Base-by-base conservation (phyloP, 225 moss, liverwort and hornwort genomes). In the Marchantia paleacea region DNA sequence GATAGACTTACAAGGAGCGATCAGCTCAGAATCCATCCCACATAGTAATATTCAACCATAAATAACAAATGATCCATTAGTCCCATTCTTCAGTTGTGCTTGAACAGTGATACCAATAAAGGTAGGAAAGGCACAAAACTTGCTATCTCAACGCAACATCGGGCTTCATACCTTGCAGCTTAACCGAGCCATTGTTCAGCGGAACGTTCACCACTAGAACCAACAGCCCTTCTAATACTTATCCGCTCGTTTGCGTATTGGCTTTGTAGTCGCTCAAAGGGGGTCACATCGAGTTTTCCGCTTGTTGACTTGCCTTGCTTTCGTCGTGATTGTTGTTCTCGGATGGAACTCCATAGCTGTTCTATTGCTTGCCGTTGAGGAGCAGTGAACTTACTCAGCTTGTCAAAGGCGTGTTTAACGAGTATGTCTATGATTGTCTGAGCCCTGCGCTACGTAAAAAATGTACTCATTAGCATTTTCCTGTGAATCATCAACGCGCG, bases 181-280 rank as follows among this genome's bases (percentile, higher is more conserved):
- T 82, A 97, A 22, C 97, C 97, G 49, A 99, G 93, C 97, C 97
- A 99, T 81, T 95, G 91, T 69, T 99, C 97, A 63, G 97, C 95
- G 84, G 97, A 92, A 31, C 95, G 92, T 72, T 92, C 97, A 66
- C 97, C 97, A 71, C 83, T 90, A 12, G 92, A 87, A 52, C 97
- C 97, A 75, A 99, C 97, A 71, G 93, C 95, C 49, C 89, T 89
- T 54, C 95, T 92, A 82, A 99, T 99, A 82, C 97, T 99, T 73
- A 99, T 99, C 14, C 84, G 89, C 82, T 99, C 92, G 51, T 85
- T 93, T 9, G 95, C 95, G 84, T 95, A 99, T 80, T 92, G 91
- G 71, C 90, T 92, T 70, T 95, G 95, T 55, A 91, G 90, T 30
- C 89, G 88, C 81, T 99, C 97, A 67, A 99, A 99, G 73, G 97